These are phyloP conservation scores for Dictyostelium discoideum DNA, from an alignment of 78 protist species.

Conservation along the genomic window DNA sequence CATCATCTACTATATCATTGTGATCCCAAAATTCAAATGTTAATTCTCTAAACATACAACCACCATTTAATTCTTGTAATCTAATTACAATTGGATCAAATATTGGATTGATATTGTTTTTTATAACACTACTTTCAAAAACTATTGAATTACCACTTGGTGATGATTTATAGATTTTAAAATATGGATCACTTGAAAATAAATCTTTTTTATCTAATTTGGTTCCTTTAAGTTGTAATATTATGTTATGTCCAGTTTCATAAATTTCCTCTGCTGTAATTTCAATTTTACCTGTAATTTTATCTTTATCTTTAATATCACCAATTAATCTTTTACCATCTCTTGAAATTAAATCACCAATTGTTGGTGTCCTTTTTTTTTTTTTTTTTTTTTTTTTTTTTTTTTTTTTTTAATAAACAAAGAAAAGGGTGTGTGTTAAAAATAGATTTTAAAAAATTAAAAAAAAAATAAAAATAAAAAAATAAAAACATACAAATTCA, in stretches of 20 bases:
- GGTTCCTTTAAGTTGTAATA: background rate
- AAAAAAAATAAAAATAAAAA: background rate
- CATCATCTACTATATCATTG: conserved; percentile 43
- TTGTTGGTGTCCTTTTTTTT: background rate
- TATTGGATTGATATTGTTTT: conserved; percentile 58
- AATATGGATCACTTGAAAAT: conserved; percentile 87
- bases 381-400: background rate
- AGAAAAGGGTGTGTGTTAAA: background rate
- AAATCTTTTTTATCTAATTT: conserved; percentile 46
- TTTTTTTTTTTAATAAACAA: background rate
- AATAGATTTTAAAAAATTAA: background rate
- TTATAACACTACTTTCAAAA: conserved; percentile 62
- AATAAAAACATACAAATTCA: background rate
- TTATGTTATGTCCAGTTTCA: background rate
- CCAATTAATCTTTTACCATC: background rate
- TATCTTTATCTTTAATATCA: background rate
- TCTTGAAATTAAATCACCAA: background rate
- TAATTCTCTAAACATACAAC: background rate
- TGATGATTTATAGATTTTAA: background rate
- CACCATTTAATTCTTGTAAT: background rate
- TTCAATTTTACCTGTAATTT: conserved; percentile 18
- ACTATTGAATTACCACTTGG: background rate
- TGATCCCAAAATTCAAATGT: conserved; percentile 74
- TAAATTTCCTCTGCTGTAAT: conserved; percentile 22
- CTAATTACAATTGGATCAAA: background rate